Conservation (phyloP, 106 monocot genomes). For the Dactylorhiza incarnata region DNA sequence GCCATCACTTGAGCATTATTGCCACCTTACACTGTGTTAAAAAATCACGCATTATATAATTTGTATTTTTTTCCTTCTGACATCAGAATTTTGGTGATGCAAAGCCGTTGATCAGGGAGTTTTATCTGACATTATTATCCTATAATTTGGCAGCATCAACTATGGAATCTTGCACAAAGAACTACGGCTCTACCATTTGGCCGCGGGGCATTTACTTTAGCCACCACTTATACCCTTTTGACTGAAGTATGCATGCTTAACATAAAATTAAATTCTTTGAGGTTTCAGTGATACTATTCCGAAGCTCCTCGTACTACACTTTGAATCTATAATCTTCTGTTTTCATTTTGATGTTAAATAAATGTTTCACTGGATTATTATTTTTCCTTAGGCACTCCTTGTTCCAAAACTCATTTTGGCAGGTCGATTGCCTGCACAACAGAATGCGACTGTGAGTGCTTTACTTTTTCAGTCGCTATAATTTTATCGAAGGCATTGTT, state of each 20-base stretch:
- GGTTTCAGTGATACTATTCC: neutral
- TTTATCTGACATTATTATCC: neutral
- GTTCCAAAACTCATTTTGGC: conserved; percentile 86
- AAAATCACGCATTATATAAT: too few relatives aligned
- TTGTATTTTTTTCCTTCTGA: too few relatives aligned
- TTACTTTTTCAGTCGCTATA: neutral
- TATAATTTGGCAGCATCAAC: conserved; percentile 53
- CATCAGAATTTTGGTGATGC: too few relatives aligned
- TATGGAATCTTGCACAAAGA: conserved; percentile 96
- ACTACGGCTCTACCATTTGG: conserved; percentile 91
- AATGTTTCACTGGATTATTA: conserved; percentile 3
- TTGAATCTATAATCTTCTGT: neutral
- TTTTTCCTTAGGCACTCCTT: conserved; percentile 45
- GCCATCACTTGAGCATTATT: too few relatives aligned
- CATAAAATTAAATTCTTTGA: neutral
- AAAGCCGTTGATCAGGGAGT: too few relatives aligned
- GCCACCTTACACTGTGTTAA: too few relatives aligned
- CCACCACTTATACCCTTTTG: conserved; percentile 78
- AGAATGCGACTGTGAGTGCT: conserved; percentile 78
- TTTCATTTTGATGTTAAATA: neutral
- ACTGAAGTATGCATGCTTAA: conserved; percentile 45
- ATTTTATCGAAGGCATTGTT: neutral
- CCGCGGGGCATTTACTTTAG: conserved; percentile 87
- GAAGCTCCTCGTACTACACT: neutral
- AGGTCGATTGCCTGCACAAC: conserved; percentile 84